Conservation (phyloP, 495 filamentous ascomycete species). For the Xylona heveae region DNA sequence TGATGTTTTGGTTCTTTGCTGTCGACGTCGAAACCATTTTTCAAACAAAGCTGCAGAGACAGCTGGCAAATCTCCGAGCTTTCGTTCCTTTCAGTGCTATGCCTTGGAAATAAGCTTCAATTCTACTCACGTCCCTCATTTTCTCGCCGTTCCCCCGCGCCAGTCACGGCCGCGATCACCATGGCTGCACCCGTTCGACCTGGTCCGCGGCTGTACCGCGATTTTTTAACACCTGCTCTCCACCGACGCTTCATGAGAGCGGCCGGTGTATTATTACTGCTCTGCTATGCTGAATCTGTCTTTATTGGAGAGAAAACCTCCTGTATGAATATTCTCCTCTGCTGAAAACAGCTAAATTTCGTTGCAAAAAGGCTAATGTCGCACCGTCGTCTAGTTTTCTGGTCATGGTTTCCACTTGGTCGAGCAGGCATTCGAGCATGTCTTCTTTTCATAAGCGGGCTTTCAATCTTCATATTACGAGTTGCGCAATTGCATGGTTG, state of each 20-base stretch:
- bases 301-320: conserved; percentile 48
- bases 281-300: conserved; percentile 59
- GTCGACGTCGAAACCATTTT: no score
- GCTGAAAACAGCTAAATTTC: conserved; percentile 3
- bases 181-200: conserved; percentile 24
- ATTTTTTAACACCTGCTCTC: conserved; percentile 73
- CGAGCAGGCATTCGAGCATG: conserved; percentile 49
- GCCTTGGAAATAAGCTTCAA: no score
- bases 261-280: conserved; percentile 35
- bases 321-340: conserved; percentile 24
- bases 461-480: conserved; percentile 60
- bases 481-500: conserved; percentile 63
- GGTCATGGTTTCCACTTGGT: conserved; percentile 73
- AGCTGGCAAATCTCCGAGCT: no score
- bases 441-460: conserved; percentile 41
- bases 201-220: conserved; percentile 43
- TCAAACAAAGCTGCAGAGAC: no score
- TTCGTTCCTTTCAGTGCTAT: no score
- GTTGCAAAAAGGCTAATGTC: conserved; percentile 1
- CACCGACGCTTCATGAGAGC: conserved; percentile 72
- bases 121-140: no score
- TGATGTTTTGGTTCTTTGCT: no score
- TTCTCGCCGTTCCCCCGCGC: no score
- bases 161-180: conserved; percentile 1
- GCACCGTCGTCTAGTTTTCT: conserved; percentile 33